Percentiles rank a stretch among this genome's conserved stretches.
Conservation (phyloP, 2,329 filamentous ascomycete genomes). For the Ascochyta viciae-villosae region DNA sequence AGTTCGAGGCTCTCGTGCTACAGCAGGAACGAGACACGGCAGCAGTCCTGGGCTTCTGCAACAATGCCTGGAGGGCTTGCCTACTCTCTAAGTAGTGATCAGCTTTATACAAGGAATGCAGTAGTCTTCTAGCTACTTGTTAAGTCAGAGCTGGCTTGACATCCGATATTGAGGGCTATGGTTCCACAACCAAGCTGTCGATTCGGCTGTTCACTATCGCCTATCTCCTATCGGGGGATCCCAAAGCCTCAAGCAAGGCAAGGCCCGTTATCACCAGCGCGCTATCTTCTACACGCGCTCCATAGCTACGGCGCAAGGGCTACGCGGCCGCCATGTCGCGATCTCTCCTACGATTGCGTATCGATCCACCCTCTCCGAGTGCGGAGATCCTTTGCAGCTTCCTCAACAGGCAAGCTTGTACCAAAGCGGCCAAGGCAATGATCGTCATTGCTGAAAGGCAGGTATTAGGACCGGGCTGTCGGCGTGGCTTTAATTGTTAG, state of each 20-base stretch:
- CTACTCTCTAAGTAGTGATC: too few relatives aligned
- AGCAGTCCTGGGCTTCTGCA: too few relatives aligned
- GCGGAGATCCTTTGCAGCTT: conserved; percentile 15
- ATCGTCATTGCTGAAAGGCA: conserved; percentile 11
- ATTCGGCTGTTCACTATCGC: not conserved
- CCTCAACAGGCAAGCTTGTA: conserved; percentile 15
- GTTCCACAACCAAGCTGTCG: too few relatives aligned
- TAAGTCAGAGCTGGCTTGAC: not conserved
- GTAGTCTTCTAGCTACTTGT: too few relatives aligned
- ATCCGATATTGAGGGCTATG: too few relatives aligned
- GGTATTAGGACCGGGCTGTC: conserved; percentile 3
- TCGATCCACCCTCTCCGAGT: conserved; percentile 2
- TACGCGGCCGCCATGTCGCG: conserved; percentile 6
- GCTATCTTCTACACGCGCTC: conserved; percentile 4
- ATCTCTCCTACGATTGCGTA: conserved; percentile 13
- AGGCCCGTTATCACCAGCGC: conserved; percentile 3
- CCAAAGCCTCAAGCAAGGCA: too few relatives aligned
- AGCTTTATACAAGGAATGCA: too few relatives aligned
- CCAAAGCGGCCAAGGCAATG: conserved; percentile 9
- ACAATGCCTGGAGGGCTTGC: too few relatives aligned
- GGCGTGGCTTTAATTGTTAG: conserved; percentile 15
- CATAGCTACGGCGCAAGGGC: not conserved
- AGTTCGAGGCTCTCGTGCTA: too few relatives aligned
- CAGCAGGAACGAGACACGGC: too few relatives aligned
- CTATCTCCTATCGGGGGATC: conserved; percentile 13